phyloP scores from a whole-genome alignment of 345 rosid genomes.

The Lagerstroemia speciosa region DNA sequence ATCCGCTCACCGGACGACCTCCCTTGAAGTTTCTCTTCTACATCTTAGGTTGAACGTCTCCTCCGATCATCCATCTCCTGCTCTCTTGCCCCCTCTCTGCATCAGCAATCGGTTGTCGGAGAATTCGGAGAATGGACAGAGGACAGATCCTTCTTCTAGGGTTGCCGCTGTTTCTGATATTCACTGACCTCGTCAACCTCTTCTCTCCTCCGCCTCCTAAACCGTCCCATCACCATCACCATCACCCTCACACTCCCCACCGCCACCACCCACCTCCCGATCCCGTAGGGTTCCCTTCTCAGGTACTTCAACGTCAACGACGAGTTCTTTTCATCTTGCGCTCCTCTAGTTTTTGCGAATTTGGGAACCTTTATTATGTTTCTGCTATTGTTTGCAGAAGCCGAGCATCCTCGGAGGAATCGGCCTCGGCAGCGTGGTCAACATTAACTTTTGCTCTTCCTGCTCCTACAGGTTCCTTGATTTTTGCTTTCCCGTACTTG shows the following conservation, averaged over 20 bases:
- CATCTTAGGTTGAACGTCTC: too few relatives aligned
- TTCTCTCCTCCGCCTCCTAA: conserved; percentile 63
- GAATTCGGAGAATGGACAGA: conserved; percentile 32
- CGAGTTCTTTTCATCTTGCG: not conserved
- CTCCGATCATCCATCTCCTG: not conserved
- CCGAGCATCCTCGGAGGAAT: conserved; percentile 28
- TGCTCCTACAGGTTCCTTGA: conserved; percentile 61
- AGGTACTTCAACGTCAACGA: conserved; percentile 19
- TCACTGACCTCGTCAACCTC: conserved; percentile 51
- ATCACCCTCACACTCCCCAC: conserved; percentile 31
- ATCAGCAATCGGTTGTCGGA: not conserved
- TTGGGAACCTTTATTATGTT: not conserved
- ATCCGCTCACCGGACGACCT: too few relatives aligned
- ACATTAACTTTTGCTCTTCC: conserved; percentile 74
- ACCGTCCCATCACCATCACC: conserved; percentile 29
- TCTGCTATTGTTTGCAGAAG: conserved; percentile 26
- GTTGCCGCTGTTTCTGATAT: conserved; percentile 52
- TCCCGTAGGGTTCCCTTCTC: conserved; percentile 35
- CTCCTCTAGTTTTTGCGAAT: not conserved
- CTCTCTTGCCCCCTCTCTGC: not conserved
- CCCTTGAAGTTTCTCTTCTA: too few relatives aligned
- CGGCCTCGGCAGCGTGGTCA: conserved; percentile 57
- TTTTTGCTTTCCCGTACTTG: not conserved
- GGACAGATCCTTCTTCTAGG: conserved; percentile 47
- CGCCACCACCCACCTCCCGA: conserved; percentile 29